A percentile compares a stretch with the other conserved stretches of the same genome.
Evolutionary conservation across 1,139 yeast genomes (phyloP).

Genomic region (Magnusiomyces sp.): DNA sequence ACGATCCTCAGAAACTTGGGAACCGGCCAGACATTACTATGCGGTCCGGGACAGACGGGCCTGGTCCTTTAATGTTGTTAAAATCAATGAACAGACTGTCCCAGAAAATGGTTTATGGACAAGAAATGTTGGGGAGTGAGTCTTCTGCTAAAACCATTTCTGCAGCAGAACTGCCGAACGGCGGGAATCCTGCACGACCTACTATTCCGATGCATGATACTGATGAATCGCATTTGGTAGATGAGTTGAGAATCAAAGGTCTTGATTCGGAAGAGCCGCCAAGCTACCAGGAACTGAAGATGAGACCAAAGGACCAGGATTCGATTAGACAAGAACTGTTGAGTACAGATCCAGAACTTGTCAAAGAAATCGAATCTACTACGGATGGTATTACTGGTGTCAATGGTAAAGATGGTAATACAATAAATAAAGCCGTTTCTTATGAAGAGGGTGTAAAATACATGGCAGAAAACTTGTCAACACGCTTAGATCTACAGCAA

Average conservation of each 20-base stretch:
- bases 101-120: constrained; percentile 65
- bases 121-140: constrained; percentile 22
- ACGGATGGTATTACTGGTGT: background rate
- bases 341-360: constrained; percentile 1
- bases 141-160: constrained; percentile 30
- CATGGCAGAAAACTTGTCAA: constrained; percentile 19
- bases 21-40: constrained; percentile 84
- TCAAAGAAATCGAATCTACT: background rate
- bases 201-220: constrained; percentile 12
- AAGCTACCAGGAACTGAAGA: constrained; percentile 51
- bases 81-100: constrained; percentile 84
- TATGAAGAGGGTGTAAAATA: constrained; percentile 15
- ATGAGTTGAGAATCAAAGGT: constrained; percentile 56
- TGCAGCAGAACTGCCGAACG: constrained; percentile 18
- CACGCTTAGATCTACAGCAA: constrained; percentile 18
- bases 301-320: constrained; percentile 21
- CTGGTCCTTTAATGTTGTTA: constrained; percentile 64
- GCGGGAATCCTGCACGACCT: constrained; percentile 20
- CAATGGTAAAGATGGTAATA: background rate
- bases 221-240: constrained; percentile 33
- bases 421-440: constrained; percentile 4
- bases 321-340: background rate
- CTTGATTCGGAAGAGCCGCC: constrained; percentile 44
- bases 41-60: constrained; percentile 49
- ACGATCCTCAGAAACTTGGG: constrained; percentile 69